Evolutionary conservation across 192 early-diverging fungal species (phyloP).

Genomic region (Helicostylum pulchrum): DNA sequence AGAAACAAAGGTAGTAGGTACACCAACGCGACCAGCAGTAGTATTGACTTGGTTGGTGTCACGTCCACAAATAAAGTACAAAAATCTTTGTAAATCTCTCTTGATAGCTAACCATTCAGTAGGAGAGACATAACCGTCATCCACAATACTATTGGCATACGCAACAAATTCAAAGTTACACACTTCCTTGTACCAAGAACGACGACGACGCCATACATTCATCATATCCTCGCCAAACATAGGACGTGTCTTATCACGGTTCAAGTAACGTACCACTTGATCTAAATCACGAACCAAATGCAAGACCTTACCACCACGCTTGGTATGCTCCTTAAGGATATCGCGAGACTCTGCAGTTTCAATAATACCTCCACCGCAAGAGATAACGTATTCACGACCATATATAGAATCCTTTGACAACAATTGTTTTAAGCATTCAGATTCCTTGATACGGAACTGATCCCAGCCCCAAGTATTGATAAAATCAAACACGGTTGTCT

Average conservation of each 20-base stretch:
- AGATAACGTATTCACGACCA: constrained; percentile 66
- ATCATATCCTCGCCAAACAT: constrained; percentile 77
- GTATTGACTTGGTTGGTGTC: constrained; percentile 28
- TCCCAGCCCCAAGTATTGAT: constrained; percentile 80
- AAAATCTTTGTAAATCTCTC: constrained; percentile 67
- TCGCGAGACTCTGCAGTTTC: constrained; percentile 72
- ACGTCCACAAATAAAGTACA: constrained; percentile 61
- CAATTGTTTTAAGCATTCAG: constrained; percentile 57
- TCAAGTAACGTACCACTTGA: constrained; percentile 77
- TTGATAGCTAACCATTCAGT: constrained; percentile 72
- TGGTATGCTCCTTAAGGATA: constrained; percentile 60
- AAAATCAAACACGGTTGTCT: constrained; percentile 76
- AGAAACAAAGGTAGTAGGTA: constrained; percentile 80
- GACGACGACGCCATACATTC: constrained; percentile 76
- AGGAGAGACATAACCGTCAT: constrained; percentile 43
- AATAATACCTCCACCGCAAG: constrained; percentile 95
- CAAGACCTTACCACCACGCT: constrained; percentile 61
- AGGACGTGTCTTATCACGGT: constrained; percentile 79
- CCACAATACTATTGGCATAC: constrained; percentile 27
- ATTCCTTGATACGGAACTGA: constrained; percentile 82
- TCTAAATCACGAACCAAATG: constrained; percentile 81
- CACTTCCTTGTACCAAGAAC: constrained; percentile 72
- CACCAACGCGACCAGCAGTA: constrained; percentile 34
- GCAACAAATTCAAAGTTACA: constrained; percentile 81
- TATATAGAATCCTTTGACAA: constrained; percentile 47